Base-by-base conservation (phyloP, 805 yeast species). In the Priceomyces castillae region DNA sequence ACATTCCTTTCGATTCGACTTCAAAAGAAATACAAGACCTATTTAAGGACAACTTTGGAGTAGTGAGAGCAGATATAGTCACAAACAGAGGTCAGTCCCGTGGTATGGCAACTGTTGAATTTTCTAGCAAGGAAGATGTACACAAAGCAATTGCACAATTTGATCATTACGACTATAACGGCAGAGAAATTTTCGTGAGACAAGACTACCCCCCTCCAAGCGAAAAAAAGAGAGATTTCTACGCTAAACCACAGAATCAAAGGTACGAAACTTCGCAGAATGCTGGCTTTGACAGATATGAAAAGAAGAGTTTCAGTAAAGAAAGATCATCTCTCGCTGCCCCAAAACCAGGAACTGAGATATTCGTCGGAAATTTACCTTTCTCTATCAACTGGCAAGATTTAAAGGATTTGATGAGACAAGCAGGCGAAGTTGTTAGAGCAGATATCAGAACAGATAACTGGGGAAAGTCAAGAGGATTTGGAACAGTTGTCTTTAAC, bases 61-160 rank as follows among this genome's bases (percentile, higher is more conserved):
- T 90, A 42, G 74, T 82, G 16, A 77, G 87, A 50, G 95, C 96
- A 2, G 97, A 90, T 61, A 83, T 90, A 41, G 84, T 89, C 36
- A 81, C 83, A 2, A 75, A 79, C 47, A 79, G 83, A 53, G 95
- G 95, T 44, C 84, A 84, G 56, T 84, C 89, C 58, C 75, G 92
- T 66, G 95, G 95, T 49, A 85, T 84, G 92, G 92, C 90, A 33
- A 87, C 96, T 18, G 96, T 90, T 34, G 97, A 90, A 63, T 90
- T 84, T 56, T 70, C 80, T 10, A 70, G 71, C 45, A 73, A 73
- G 46, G 82, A 76, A 14, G 84, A 81, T 43, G 96, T 88, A 4
- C 74, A 72, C 37, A 73, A 69, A 18, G 97, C 97, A 10, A 87
- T 90, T 54, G 66, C 72, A 42, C 73, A 78, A 53, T 84, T 74